Evolutionary conservation across 345 rosid species (phyloP), one percentile per base, ranked within the genome.

Genomic region (Populus ilicifolia): DNA sequence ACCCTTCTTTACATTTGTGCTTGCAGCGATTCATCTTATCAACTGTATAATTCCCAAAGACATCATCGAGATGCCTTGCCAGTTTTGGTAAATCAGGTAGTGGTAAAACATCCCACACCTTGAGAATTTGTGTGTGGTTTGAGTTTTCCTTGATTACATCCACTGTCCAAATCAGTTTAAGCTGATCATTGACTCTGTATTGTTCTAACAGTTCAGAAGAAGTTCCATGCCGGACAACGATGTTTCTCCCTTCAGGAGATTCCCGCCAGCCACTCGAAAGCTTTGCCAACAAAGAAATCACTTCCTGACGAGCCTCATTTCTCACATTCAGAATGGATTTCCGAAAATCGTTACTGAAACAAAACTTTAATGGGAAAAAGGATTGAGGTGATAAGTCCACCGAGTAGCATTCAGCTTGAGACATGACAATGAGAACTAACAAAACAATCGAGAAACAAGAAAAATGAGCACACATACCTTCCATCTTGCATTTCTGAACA

Each of bases 21-120:
- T 77, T 83, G 84, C 93, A 90, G 5, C 67, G 82, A 13, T 70
- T 77, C 25, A 88, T 78, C 69, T 78, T 85, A 67, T 83, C 84
- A 62, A 78, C 80, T 14, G 81, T 81, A 68, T 80, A 85, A 39
- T 44, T 77, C 20, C 36, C 67, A 71, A 84, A 82, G 16, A 84
- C 73, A 27, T 65, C 46, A 71, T 89, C 90, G 6, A 88, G 75
- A 59, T 81, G 82, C 73, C 83, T 83, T 39, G 75, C 89, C 74
- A 84, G 66, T 67, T 82, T 80, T 2, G 39, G 76, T 50, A 79
- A 69, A 70, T 85, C 87, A 67, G 77, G 83, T 20, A 56, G 61
- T 7, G 88, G 86, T 80, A 88, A 35, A 69, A 89, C 68, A 73
- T 86, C 91, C 91, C 89, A 89, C 23, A 85, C 81, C 81, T 83